These are phyloP conservation scores for Prunus mira DNA, from an alignment of 306 rosid species.

Conservation along the genomic window DNA sequence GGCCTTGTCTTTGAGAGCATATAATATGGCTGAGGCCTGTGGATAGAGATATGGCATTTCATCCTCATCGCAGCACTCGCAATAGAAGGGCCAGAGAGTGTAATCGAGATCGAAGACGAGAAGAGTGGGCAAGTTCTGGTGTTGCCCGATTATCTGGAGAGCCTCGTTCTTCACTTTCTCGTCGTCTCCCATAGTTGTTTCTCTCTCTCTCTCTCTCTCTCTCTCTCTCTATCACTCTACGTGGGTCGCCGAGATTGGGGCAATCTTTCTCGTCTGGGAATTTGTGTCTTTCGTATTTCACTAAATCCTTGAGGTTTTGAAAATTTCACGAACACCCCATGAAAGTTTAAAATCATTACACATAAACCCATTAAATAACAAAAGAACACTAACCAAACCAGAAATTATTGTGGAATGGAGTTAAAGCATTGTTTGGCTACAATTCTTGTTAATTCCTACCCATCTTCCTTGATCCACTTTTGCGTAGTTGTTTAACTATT, in stretches of 20 bases:
- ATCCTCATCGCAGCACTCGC: constrained; percentile 68
- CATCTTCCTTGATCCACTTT: too few relatives aligned
- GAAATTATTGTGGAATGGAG: too few relatives aligned
- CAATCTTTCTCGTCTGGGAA: too few relatives aligned
- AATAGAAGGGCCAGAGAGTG: constrained; percentile 95
- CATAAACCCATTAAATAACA: too few relatives aligned
- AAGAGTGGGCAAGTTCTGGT: constrained; percentile 36
- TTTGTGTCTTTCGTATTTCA: too few relatives aligned
- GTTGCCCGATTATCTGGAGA: constrained; percentile 31
- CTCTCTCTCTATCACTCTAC: background rate
- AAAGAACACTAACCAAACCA: too few relatives aligned
- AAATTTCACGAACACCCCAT: too few relatives aligned
- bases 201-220: background rate
- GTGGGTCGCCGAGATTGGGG: background rate
- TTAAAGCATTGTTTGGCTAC: too few relatives aligned
- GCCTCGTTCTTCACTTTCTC: constrained; percentile 43
- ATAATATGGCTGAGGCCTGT: constrained; percentile 55
- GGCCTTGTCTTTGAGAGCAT: constrained; percentile 65
- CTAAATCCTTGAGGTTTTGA: too few relatives aligned
- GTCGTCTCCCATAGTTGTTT: constrained; percentile 29
- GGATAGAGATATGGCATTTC: constrained; percentile 64
- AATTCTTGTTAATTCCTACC: too few relatives aligned
- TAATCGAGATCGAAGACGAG: constrained; percentile 91
- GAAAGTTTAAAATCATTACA: too few relatives aligned
- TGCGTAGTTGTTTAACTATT: too few relatives aligned